Evolutionary conservation across 2,329 filamentous ascomycete genomes (phyloP), one percentile per base, ranked within the genome.

Genomic region (Aspergillus clavatus): DNA sequence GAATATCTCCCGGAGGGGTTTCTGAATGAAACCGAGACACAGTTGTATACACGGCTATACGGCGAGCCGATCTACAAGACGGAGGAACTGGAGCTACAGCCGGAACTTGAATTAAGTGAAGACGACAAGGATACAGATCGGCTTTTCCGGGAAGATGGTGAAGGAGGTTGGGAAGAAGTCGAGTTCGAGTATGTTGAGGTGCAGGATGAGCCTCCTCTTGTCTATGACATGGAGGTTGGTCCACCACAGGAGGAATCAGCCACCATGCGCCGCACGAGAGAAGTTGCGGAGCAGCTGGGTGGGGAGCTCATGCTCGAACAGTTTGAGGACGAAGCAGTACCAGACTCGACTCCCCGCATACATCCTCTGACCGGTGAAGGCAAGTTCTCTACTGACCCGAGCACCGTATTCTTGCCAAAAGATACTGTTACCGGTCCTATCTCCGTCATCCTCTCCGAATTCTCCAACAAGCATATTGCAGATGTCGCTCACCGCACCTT

Each of bases 1-100:
- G 83, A 93, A 58, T 83, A 78, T 0, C 68, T 96, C 19, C 90
- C 90, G 0, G 79, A 81, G 24, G 82, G 78, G 26, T 81, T 87
- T 56, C 67, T 96, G 41, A 82, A 75, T 26, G 74, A 77, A 1
- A 79, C 85, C 42, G 89, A 95, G 64, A 83, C 85, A 58, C 72
- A 71, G 38, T 71, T 95, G 1, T 95, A 95, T 66, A 82, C 86
- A 60, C 77, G 89, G 52, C 70, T 95, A 12, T 96, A 93, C 63
- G 91, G 90, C 1, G 75, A 83, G 26, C 88, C 89, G 2, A 63
- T 87, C 1, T 41, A 61, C 7, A 45, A 40, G 8, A 44, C 66
- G 40, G 60, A 53, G 31, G 54, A 52, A 5, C 18, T 29, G 6
- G 40, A 58, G 4, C 49, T 66, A 29, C 57, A 63, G 5, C 40